Evolutionary conservation across 345 rosid genomes (phyloP).

Genomic region (Lagerstroemia speciosa): DNA sequence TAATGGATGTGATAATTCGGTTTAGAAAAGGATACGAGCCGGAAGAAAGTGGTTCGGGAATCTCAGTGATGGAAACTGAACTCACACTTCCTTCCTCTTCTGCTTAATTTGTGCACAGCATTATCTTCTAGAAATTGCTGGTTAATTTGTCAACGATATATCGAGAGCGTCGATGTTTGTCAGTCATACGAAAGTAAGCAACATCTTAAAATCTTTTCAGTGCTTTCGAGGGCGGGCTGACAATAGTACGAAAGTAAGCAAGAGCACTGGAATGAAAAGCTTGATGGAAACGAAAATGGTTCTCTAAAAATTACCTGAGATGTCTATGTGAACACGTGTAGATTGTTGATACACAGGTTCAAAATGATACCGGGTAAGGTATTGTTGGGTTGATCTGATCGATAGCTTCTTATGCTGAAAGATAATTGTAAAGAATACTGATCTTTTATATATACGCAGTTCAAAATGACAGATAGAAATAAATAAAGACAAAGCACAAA

Average conservation of each 20-base stretch:
- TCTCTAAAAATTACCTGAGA: not conserved
- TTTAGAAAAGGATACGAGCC: too few relatives aligned
- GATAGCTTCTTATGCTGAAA: conserved; percentile 1
- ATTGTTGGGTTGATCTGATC: not conserved
- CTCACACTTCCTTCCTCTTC: too few relatives aligned
- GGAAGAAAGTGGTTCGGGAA: too few relatives aligned
- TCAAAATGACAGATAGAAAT: conserved; percentile 18
- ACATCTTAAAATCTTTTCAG: not conserved
- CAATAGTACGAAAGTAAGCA: too few relatives aligned
- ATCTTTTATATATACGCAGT: not conserved
- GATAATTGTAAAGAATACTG: not conserved
- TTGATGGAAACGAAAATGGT: too few relatives aligned
- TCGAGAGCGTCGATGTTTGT: not conserved
- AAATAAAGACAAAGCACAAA: conserved; percentile 25
- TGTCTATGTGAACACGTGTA: not conserved
- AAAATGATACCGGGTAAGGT: not conserved
- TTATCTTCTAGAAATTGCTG: not conserved
- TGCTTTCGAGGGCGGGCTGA: too few relatives aligned
- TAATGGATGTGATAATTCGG: too few relatives aligned
- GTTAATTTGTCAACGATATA: not conserved
- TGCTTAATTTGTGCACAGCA: not conserved
- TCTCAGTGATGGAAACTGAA: too few relatives aligned
- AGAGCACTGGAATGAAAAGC: too few relatives aligned
- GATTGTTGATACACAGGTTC: not conserved
- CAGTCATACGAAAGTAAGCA: not conserved